Base-by-base conservation (phyloP, 768 basidiomycete species). In the Hydnomerulius pinastri region DNA sequence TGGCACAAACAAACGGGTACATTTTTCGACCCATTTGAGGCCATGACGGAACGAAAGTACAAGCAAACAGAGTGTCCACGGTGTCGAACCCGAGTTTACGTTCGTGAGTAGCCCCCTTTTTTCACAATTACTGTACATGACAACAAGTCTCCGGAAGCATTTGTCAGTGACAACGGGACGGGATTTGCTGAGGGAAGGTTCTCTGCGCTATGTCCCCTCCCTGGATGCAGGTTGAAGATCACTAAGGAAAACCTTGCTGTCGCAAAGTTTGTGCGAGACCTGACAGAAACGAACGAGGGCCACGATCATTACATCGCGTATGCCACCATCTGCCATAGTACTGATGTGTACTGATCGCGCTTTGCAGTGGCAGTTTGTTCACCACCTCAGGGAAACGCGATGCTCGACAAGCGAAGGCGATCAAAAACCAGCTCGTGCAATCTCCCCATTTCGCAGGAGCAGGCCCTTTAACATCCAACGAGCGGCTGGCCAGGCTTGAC, bases 171-270 rank as follows among this genome's bases (percentile, higher is more conserved):
- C 6, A 52, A 61, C 0, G 77, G 75, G 1, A 74, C 71, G 1
- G 82, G 82, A 0, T 83, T 81, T 45, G 59, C 76, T 0, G 79
- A 82, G 53, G 62, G 57, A 18, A 62, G 59, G 0, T 83, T 83
- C 49, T 57, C 28, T 4, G 42, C 55, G 1, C 20, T 25, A 33
- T 83, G 82, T 52, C 65, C 66, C 11, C 57, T 69, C 27, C 63
- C 68, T 5, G 53, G 55, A 1, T 83, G 82, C 54, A 47, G 48
- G 11, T 63, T 72, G 23, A 58, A 53, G 4, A 74, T 84, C 21
- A 78, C 70, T 1, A 73, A 72, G 35, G 68, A 73, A 17, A 67
- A 55, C 10, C 67, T 81, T 3, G 76, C 67, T 1, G 62, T 76
- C 2, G 62, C 70, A 30, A 80, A 77, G 51, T 70, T 80, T 20